Evolutionary conservation across 1,284 basidiomycete species (phyloP).

Genomic region (Mycosarcoma maydis): DNA sequence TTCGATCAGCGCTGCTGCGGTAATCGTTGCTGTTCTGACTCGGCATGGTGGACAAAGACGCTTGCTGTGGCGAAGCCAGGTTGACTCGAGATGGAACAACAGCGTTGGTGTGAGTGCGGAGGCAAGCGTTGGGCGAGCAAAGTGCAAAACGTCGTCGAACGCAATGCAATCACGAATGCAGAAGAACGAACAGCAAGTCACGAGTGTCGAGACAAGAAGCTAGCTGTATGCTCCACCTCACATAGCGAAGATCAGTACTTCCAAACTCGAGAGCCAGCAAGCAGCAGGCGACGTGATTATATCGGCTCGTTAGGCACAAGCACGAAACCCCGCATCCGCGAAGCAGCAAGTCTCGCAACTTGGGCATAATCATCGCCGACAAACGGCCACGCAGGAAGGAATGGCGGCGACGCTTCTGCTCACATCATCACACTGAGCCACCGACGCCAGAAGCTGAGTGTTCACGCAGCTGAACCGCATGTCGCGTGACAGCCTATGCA

Average conservation of each 20-base stretch:
- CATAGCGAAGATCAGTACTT: not conserved
- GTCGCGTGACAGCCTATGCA: slow-evolving; percentile 11
- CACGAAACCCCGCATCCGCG: not conserved
- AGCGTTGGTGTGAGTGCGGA: not conserved
- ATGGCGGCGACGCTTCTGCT: not conserved
- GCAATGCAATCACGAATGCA: not conserved
- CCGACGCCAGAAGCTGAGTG: too few species aligned
- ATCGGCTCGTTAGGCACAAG: not conserved
- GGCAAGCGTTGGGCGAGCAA: not conserved
- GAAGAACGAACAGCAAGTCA: not conserved
- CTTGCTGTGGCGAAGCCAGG: too few species aligned
- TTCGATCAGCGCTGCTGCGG: not conserved
- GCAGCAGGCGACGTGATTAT: not conserved
- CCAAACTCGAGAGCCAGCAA: not conserved
- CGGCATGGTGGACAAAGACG: slow-evolving; percentile 9
- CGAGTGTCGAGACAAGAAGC: slow-evolving; percentile 3
- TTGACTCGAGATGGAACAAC: too few species aligned
- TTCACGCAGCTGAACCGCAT: too few species aligned
- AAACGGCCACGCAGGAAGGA: not conserved
- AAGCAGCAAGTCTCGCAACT: not conserved
- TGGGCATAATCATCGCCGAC: not conserved
- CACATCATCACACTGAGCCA: slow-evolving; percentile 15
- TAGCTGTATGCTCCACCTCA: not conserved
- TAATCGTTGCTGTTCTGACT: slow-evolving; percentile 4
- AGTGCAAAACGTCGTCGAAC: not conserved